A percentile compares a stretch with the other conserved stretches of the same genome.
phyloP scores from a whole-genome alignment of 371 early-diverging fungal species.

The Mortierella sp. region DNA sequence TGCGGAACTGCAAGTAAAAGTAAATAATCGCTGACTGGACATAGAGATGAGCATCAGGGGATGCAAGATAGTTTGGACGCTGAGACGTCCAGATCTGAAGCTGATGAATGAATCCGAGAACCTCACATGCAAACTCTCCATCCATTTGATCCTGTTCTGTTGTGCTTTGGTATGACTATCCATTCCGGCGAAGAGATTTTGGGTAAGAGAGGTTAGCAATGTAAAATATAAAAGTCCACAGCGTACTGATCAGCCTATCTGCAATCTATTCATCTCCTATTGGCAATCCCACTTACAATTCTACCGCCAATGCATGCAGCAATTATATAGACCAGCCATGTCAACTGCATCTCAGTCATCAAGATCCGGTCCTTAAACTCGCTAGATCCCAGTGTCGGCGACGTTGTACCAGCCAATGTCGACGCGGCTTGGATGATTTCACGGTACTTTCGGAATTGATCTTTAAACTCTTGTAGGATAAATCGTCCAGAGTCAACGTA shows the following conservation, averaged over 20 bases:
- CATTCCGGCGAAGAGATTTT: neutral
- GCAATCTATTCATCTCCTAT: too few relatives aligned
- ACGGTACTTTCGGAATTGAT: slow-evolving; percentile 74
- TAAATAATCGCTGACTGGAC: slow-evolving; percentile 69
- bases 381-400: slow-evolving; percentile 61
- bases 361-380: slow-evolving; percentile 59
- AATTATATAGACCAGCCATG: slow-evolving; percentile 84
- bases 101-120: slow-evolving; percentile 61
- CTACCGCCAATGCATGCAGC: slow-evolving; percentile 71
- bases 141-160: slow-evolving; percentile 68
- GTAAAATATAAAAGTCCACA: too few relatives aligned
- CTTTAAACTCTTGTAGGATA: slow-evolving; percentile 71
- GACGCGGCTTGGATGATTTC: slow-evolving; percentile 51
- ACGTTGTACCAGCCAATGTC: slow-evolving; percentile 41
- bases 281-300: too few relatives aligned
- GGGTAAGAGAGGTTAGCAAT: neutral
- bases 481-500: slow-evolving; percentile 73
- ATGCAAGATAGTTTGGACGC: slow-evolving; percentile 1
- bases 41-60: slow-evolving; percentile 19
- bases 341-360: slow-evolving; percentile 62
- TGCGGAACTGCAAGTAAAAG: slow-evolving; percentile 79
- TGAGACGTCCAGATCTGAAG: slow-evolving; percentile 45
- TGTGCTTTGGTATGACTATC: slow-evolving; percentile 62
- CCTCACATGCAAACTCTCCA: slow-evolving; percentile 65
- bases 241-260: neutral